Evolutionary conservation across 1,139 yeast species (phyloP).

Genomic region (Pichia sp.): DNA sequence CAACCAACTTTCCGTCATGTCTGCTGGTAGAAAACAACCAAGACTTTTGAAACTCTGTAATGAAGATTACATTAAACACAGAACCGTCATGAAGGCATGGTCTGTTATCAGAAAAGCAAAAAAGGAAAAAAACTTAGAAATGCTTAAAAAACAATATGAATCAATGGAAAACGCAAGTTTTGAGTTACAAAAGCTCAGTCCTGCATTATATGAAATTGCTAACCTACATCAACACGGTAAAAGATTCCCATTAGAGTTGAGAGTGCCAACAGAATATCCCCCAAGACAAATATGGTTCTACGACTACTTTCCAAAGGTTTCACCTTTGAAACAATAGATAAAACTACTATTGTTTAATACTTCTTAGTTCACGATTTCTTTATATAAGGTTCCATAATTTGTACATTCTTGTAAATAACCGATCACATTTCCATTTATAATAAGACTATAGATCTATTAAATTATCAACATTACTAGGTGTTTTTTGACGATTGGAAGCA

Average conservation of each 20-base stretch:
- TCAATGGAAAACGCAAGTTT: conserved; percentile 69
- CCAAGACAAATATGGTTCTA: conserved; percentile 77
- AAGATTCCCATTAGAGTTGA: conserved; percentile 69
- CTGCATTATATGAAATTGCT: conserved; percentile 48
- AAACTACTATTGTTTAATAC: neutral
- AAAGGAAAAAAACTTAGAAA: conserved; percentile 28
- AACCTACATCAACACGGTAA: conserved; percentile 41
- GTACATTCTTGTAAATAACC: conserved; percentile 1
- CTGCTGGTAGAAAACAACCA: conserved; percentile 87
- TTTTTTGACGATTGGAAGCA: neutral
- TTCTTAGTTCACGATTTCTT: neutral
- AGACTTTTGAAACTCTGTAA: conserved; percentile 63
- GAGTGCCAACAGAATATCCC: conserved; percentile 91
- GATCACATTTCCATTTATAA: neutral
- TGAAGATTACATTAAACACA: conserved; percentile 83
- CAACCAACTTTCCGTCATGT: conserved; percentile 74
- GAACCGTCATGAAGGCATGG: conserved; percentile 84
- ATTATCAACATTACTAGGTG: neutral
- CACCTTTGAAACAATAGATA: neutral
- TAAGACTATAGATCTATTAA: neutral
- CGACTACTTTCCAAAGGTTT: conserved; percentile 37
- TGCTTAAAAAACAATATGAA: conserved; percentile 56
- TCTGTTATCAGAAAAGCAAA: conserved; percentile 50
- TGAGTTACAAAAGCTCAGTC: conserved; percentile 46
- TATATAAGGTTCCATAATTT: neutral